Conservation (phyloP, 2,329 filamentous ascomycete species). For the Alternaria arborescens region DNA sequence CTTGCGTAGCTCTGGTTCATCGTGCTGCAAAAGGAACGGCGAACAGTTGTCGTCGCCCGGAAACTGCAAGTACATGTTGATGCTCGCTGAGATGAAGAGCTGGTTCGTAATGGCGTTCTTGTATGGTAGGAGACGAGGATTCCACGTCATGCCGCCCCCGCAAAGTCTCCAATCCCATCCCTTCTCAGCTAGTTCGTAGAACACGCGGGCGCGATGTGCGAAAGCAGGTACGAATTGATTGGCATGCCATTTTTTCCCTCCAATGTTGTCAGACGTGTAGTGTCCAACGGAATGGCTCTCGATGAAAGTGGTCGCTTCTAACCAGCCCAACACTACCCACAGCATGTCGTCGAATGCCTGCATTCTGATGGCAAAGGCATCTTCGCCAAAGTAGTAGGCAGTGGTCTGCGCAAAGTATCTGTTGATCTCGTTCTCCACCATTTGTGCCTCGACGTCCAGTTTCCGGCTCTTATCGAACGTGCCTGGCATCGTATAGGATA, state of each 20-base stretch:
- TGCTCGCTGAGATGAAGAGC: conserved; percentile 83
- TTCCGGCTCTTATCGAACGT: conserved; percentile 39
- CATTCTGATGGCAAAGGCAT: conserved; percentile 75
- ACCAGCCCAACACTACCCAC: conserved; percentile 93
- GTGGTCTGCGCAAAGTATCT: conserved; percentile 80
- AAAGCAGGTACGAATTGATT: conserved; percentile 78
- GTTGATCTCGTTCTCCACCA: conserved; percentile 80
- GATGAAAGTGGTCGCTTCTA: conserved; percentile 82
- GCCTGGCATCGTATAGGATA: conserved; percentile 55
- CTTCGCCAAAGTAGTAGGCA: conserved; percentile 86
- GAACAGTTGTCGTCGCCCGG: conserved; percentile 79
- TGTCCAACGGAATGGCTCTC: conserved; percentile 71
- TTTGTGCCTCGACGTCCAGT: conserved; percentile 52
- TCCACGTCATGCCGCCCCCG: conserved; percentile 91
- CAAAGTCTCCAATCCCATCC: conserved; percentile 88
- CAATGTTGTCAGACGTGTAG: conserved; percentile 53
- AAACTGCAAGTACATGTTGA: conserved; percentile 89
- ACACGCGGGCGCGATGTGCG: conserved; percentile 81
- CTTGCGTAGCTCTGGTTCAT: conserved; percentile 18
- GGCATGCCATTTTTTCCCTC: conserved; percentile 71
- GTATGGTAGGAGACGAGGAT: conserved; percentile 76
- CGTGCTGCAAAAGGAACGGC: conserved; percentile 64
- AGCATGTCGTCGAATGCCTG: conserved; percentile 94
- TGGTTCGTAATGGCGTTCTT: conserved; percentile 98
- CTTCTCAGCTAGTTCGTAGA: conserved; percentile 80